Evolutionary conservation across 108 stramenopile genomes (phyloP), one percentile per base, ranked within the genome.

Genomic region (Pseudonitzschia multiseries): DNA sequence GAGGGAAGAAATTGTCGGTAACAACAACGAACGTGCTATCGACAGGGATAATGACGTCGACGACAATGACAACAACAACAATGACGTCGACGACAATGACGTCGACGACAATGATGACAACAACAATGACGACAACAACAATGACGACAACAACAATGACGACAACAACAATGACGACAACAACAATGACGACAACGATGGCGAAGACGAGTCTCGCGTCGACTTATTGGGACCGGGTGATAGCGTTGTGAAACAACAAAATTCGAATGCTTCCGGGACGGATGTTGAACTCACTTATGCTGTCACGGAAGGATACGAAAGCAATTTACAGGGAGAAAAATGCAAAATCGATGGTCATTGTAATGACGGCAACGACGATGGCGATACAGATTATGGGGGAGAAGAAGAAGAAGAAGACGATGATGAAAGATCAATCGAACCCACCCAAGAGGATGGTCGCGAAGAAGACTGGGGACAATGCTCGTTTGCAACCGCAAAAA

Each of bases 391-490:
- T 9, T 42, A 42, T 10, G 42, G 10, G 8, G 42, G 10, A 61
- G 28, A 12, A 15, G 12, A 36, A 40, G 33, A 62, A 62, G 33
- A 14, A 13, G 40, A 40, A 33, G 18, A 40, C 61, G 33, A 62
- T 17, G 33, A 36, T n/a, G 32, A 29, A 61, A 28, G 29, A 29
- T 61, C 59, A 5, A 26, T 31, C 2, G 59, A 62, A 62, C 13
- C 29, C 31, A 17, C 32, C 13, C 2, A 28, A 4, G 20, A 6
- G 14, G 32, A 40, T 33, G 1, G 33, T 17, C 27, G 17, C 9
- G 61, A 62, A 62, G 61, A 62, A 62, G 32, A 62, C 17, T 62
- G 61, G 61, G 32, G 33, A 33, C 29, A 62, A 13, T 31, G 0
- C 6, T 62, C 61, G 14, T 62, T 31, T 1, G 15, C 36, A 40